These are phyloP conservation scores for Tetrahymena malaccensis DNA, from an alignment of 73 alveolate species.

Conservation along the genomic window DNA sequence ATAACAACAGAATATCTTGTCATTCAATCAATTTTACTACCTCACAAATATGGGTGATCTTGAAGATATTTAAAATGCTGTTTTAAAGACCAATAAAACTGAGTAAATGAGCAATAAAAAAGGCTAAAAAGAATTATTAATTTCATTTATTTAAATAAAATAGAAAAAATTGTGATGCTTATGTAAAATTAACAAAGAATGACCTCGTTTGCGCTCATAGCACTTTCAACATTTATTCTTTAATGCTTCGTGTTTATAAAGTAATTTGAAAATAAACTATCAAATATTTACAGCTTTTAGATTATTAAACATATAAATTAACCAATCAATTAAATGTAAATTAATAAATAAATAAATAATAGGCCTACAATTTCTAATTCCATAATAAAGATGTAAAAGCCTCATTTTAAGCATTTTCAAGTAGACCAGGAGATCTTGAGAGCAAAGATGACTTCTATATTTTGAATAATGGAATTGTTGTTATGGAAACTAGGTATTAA, in stretches of 20 bases:
- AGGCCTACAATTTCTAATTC: conserved; percentile 1
- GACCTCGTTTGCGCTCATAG: not conserved
- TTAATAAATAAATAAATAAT: not conserved
- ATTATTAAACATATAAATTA: too few relatives aligned
- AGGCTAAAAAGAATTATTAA: not conserved
- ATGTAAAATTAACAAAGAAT: not conserved
- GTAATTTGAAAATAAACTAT: not conserved
- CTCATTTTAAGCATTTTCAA: not conserved
- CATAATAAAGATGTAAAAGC: not conserved
- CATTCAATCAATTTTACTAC: conserved; percentile 20
- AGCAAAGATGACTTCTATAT: conserved; percentile 23
- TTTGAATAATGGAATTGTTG: conserved; percentile 7
- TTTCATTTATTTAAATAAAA: not conserved
- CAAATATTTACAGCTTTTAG: not conserved
- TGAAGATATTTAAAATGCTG: not conserved
- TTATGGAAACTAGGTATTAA: not conserved
- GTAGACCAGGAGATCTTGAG: conserved; percentile 34
- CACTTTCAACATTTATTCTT: conserved; percentile 11
- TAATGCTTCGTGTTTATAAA: conserved; percentile 22
- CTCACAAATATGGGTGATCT: conserved; percentile 36
- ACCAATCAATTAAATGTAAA: too few relatives aligned
- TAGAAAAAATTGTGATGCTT: not conserved
- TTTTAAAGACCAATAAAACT: not conserved
- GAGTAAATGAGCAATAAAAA: not conserved
- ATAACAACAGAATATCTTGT: not conserved